Percentiles rank a stretch among this genome's conserved stretches.
Evolutionary conservation across 495 filamentous ascomycete species (phyloP).

Genomic region (Cercophora scortea): DNA sequence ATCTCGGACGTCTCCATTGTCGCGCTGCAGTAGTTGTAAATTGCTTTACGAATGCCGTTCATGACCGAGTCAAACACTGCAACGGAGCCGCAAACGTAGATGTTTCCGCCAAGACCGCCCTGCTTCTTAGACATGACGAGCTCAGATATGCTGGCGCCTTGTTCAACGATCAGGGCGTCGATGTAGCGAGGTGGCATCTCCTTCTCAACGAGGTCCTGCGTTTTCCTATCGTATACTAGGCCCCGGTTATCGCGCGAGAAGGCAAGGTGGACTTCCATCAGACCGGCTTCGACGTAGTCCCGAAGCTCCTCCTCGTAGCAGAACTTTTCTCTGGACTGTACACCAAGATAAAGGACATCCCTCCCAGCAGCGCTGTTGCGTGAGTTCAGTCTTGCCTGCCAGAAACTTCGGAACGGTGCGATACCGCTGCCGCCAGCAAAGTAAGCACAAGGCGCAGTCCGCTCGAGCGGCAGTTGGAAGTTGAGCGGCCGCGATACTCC

Average conservation of each 20-base stretch:
- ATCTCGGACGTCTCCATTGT: conserved; percentile 38
- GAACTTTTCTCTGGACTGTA: conserved; percentile 43
- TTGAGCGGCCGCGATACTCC: conserved; percentile 41
- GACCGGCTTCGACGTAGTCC: conserved; percentile 36
- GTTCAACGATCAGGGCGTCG: conserved; percentile 40
- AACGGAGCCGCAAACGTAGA: conserved; percentile 46
- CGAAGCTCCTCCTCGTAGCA: conserved; percentile 44
- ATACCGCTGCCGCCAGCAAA: conserved; percentile 46
- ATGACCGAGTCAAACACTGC: conserved; percentile 46
- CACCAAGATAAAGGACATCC: conserved; percentile 43
- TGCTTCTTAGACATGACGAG: conserved; percentile 47
- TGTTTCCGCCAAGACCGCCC: conserved; percentile 41
- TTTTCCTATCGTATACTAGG: conserved; percentile 33
- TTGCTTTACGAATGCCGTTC: conserved; percentile 40
- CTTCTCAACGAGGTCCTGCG: conserved; percentile 34
- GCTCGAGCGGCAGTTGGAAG: conserved; percentile 41
- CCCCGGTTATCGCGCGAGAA: conserved; percentile 41
- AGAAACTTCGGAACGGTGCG: conserved; percentile 45
- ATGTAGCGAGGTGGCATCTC: conserved; percentile 44
- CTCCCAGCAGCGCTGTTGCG: conserved; percentile 28
- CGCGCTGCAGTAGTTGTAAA: conserved; percentile 41
- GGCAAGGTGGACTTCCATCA: conserved; percentile 41
- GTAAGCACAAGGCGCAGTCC: conserved; percentile 39
- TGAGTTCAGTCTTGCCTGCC: conserved; percentile 32
- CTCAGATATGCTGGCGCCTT: conserved; percentile 38